These are phyloP conservation scores for Citrus australasica DNA, from an alignment of 345 rosid species.

Conservation along the genomic window DNA sequence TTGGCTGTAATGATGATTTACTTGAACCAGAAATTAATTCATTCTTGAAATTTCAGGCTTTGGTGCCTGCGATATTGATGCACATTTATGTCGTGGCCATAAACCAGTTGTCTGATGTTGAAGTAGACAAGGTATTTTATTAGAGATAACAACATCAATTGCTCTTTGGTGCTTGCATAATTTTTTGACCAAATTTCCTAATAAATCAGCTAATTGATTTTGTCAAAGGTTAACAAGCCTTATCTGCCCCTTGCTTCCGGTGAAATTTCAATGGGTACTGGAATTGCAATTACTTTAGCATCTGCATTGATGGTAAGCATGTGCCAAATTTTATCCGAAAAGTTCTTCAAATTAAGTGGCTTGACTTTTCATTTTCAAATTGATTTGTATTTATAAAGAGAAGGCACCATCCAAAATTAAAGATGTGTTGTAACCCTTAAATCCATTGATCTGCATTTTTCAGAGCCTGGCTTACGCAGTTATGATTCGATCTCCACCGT, in stretches of 20 bases:
- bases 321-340: not conserved
- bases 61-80: slow-evolving; percentile 24
- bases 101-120: slow-evolving; percentile 28
- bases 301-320: not conserved
- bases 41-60: slow-evolving; percentile 14
- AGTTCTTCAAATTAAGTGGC: not conserved
- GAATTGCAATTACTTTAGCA: not conserved
- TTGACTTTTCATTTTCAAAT: not conserved
- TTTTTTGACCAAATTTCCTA: not conserved
- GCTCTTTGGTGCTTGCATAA: too few species aligned
- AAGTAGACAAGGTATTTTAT: slow-evolving; percentile 29
- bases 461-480: not conserved
- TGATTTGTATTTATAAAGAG: too few species aligned
- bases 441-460: not conserved
- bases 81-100: slow-evolving; percentile 29
- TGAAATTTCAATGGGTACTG: not conserved
- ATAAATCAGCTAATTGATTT: not conserved
- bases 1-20: not conserved
- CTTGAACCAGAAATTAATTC: not conserved
- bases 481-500: not conserved
- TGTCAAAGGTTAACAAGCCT: not conserved
- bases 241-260: not conserved
- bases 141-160: too few species aligned
- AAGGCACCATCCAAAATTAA: too few species aligned
- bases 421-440: too few species aligned